These are phyloP conservation scores for Diaporthe caulivora DNA, from an alignment of 2,329 filamentous ascomycete genomes.

Conservation along the genomic window DNA sequence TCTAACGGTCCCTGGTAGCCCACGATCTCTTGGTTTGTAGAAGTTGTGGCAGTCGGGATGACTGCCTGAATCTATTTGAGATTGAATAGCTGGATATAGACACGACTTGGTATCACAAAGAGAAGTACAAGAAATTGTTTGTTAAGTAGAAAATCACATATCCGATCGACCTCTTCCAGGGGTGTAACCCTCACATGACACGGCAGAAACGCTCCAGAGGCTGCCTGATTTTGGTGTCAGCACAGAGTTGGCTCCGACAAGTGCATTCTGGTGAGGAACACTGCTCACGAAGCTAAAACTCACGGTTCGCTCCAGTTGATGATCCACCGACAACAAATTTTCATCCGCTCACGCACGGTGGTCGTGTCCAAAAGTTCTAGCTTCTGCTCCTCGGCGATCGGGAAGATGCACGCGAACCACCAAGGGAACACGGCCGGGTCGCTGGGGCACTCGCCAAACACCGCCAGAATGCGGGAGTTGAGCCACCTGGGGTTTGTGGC, in stretches of 20 bases:
- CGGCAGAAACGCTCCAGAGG: slow-evolving; percentile 23
- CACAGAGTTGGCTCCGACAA: slow-evolving; percentile 58
- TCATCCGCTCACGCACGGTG: slow-evolving; percentile 84
- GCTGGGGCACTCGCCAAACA: slow-evolving; percentile 82
- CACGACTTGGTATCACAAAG: slow-evolving; percentile 26
- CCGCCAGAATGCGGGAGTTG: slow-evolving; percentile 75
- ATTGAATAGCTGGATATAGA: slow-evolving; percentile 2
- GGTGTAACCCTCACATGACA: slow-evolving; percentile 15
- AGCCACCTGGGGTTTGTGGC: slow-evolving; percentile 80
- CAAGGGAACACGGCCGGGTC: slow-evolving; percentile 86
- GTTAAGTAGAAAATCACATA: background rate
- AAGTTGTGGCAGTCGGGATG: background rate
- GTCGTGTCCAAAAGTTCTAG: slow-evolving; percentile 79
- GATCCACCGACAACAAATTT: slow-evolving; percentile 86
- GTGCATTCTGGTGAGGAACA: background rate
- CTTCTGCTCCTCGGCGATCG: slow-evolving; percentile 82
- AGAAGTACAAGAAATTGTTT: slow-evolving; percentile 8
- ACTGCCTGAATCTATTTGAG: background rate
- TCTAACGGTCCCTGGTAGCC: background rate
- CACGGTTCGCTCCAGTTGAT: slow-evolving; percentile 70
- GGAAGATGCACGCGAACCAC: slow-evolving; percentile 89
- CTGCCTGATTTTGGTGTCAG: slow-evolving; percentile 62
- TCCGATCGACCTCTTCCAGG: background rate
- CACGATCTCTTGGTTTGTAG: background rate
- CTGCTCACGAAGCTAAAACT: slow-evolving; percentile 11